Percentiles rank a stretch among this genome's conserved stretches.
Conservation (phyloP, 2,329 filamentous ascomycete species). For the Drechslerella stenobrocha region DNA sequence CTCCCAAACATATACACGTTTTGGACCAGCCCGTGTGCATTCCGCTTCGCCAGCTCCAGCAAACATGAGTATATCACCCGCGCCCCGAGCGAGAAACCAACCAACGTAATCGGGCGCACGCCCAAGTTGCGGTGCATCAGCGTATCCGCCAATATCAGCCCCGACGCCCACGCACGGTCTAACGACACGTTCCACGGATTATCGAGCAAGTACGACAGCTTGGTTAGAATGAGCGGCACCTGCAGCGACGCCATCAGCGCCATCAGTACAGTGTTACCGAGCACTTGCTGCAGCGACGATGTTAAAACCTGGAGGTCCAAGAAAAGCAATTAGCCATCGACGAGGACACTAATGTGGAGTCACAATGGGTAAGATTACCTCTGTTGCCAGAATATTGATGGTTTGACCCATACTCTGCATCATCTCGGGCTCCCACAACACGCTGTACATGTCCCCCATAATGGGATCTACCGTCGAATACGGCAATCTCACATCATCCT, state of each 20-base stretch:
- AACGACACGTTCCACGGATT: conserved; percentile 80
- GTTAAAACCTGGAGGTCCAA: conserved; percentile 69
- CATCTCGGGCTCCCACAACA: conserved; percentile 98
- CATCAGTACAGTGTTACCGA: conserved; percentile 74
- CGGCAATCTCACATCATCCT: conserved; percentile 92
- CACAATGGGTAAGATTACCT: conserved; percentile 71
- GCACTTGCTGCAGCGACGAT: conserved; percentile 74
- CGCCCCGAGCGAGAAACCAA: conserved; percentile 81
- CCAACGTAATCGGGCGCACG: conserved; percentile 75
- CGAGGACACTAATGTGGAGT: background rate
- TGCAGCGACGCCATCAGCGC: conserved; percentile 68
- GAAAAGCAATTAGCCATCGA: background rate
- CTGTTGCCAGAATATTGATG: conserved; percentile 95
- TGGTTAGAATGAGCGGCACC: conserved; percentile 69
- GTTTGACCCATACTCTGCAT: conserved; percentile 96
- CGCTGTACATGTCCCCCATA: conserved; percentile 97
- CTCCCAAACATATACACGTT: conserved; percentile 80
- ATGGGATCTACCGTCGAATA: conserved; percentile 95
- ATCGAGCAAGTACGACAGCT: conserved; percentile 70
- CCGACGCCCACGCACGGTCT: conserved; percentile 77
- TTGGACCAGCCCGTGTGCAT: conserved; percentile 81
- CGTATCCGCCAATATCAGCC: conserved; percentile 76
- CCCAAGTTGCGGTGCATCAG: conserved; percentile 80
- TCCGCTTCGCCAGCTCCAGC: conserved; percentile 72
- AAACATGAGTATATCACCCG: conserved; percentile 82